Evolutionary conservation across 768 basidiomycete species (phyloP).

Genomic region (Amanita subjunquillea): DNA sequence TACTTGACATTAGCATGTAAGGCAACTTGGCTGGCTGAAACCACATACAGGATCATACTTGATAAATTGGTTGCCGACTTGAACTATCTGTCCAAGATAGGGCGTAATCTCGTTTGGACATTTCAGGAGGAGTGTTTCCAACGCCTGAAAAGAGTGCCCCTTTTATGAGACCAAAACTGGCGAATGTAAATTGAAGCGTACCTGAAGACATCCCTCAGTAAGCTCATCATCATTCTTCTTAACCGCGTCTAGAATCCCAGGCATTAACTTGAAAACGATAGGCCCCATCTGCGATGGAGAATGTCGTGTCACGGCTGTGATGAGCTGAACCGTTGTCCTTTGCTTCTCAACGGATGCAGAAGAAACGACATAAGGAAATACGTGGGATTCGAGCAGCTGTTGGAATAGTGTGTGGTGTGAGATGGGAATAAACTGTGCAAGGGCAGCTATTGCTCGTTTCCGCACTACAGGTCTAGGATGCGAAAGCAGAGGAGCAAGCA

Average conservation of each 20-base stretch:
- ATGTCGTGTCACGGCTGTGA: slow-evolving; percentile 71
- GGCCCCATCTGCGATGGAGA: slow-evolving; percentile 59
- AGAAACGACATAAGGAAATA: slow-evolving; percentile 48
- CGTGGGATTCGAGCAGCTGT: slow-evolving; percentile 44
- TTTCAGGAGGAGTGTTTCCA: slow-evolving; percentile 77
- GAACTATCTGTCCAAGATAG: slow-evolving; percentile 58
- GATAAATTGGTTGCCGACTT: slow-evolving; percentile 66
- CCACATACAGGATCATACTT: slow-evolving; percentile 84
- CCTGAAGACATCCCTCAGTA: slow-evolving; percentile 73
- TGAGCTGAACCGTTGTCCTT: slow-evolving; percentile 67
- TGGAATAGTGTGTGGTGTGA: slow-evolving; percentile 54
- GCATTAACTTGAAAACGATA: slow-evolving; percentile 51
- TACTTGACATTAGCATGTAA: slow-evolving; percentile 10
- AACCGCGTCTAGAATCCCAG: slow-evolving; percentile 59
- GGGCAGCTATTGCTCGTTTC: slow-evolving; percentile 82
- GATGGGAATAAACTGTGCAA: slow-evolving; percentile 76
- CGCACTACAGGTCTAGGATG: slow-evolving; percentile 78
- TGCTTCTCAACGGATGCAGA: slow-evolving; percentile 55
- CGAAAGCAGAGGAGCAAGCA: slow-evolving; percentile 63
- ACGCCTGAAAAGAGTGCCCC: slow-evolving; percentile 36
- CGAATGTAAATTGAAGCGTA: slow-evolving; percentile 11
- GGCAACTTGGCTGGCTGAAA: not conserved
- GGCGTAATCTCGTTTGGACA: slow-evolving; percentile 77
- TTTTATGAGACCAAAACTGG: not conserved
- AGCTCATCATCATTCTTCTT: slow-evolving; percentile 77